Percentiles rank a stretch among this genome's conserved stretches.
Evolutionary conservation across 108 stramenopile genomes (phyloP).

Genomic region (Seminavis robusta): DNA sequence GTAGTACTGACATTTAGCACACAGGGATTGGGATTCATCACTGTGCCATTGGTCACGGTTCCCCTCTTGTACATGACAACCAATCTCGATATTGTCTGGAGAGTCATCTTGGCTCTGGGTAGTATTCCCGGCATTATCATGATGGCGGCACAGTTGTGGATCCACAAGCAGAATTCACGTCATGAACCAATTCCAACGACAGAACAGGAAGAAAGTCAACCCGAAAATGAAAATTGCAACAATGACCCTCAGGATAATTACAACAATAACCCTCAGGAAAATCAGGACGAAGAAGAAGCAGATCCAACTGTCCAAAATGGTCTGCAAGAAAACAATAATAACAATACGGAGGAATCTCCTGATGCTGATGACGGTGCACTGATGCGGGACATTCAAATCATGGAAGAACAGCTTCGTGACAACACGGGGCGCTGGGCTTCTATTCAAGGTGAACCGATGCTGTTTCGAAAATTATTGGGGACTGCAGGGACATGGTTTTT

Average conservation of each 20-base stretch:
- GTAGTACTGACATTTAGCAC: constrained; percentile 76
- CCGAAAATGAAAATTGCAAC: no score
- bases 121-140: constrained; percentile 65
- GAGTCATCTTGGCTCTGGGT: constrained; percentile 67
- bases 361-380: not conserved
- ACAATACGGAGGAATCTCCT: not conserved
- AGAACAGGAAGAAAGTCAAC: not conserved
- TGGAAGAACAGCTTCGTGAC: not conserved
- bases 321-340: no score
- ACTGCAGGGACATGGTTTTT: constrained; percentile 85
- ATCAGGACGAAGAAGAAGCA: no score
- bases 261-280: no score
- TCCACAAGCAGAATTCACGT: not conserved
- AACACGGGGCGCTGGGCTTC: constrained; percentile 29
- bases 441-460: constrained; percentile 55
- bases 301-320: no score
- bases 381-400: constrained; percentile 5
- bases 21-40: constrained; percentile 75
- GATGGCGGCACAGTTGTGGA: constrained; percentile 28
- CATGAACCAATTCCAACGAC: not conserved
- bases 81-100: constrained; percentile 62
- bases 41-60: constrained; percentile 54
- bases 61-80: constrained; percentile 32
- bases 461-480: constrained; percentile 62
- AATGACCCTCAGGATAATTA: no score